Conservation (phyloP, 2,329 filamentous ascomycete species). For the Bipolaris victoriae region DNA sequence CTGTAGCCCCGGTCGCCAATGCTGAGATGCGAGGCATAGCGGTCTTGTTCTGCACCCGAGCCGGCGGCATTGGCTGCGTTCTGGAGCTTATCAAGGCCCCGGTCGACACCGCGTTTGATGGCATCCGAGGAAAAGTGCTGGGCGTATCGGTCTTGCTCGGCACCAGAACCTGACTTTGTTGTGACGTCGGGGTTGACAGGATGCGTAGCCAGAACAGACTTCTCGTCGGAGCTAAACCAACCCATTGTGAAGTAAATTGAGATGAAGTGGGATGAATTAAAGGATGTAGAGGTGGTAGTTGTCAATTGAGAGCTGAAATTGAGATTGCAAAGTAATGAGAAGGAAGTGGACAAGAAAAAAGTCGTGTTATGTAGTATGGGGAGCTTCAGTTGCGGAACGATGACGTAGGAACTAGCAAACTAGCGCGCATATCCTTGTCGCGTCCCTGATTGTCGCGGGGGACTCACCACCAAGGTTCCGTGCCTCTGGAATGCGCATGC, state of each 20-base stretch:
- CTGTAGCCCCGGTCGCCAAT: slow-evolving; percentile 20
- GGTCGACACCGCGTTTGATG: slow-evolving; percentile 28
- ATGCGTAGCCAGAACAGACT: slow-evolving; percentile 23
- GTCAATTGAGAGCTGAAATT: background rate
- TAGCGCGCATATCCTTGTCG: slow-evolving; percentile 12
- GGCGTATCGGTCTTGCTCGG: slow-evolving; percentile 43
- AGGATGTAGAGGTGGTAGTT: background rate
- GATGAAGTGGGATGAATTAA: background rate
- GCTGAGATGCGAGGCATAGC: slow-evolving; percentile 29
- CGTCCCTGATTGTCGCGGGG: slow-evolving; percentile 13
- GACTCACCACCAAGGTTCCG: background rate
- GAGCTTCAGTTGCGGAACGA: slow-evolving; percentile 10
- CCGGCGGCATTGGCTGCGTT: slow-evolving; percentile 21
- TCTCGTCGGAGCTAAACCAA: slow-evolving; percentile 34
- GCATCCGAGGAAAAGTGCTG: slow-evolving; percentile 34
- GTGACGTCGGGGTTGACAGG: slow-evolving; percentile 34
- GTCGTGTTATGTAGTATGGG: slow-evolving; percentile 11
- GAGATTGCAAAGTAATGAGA: slow-evolving; percentile 2
- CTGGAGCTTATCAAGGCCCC: slow-evolving; percentile 28
- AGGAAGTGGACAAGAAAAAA: background rate
- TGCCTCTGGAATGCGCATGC: background rate
- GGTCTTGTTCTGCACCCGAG: slow-evolving; percentile 34
- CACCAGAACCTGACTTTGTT: slow-evolving; percentile 35
- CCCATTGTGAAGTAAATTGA: slow-evolving; percentile 28
- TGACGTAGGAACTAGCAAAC: slow-evolving; percentile 16